These are phyloP conservation scores for Creolimax fragrantissima DNA, from an alignment of 78 protist species.

Conservation along the genomic window DNA sequence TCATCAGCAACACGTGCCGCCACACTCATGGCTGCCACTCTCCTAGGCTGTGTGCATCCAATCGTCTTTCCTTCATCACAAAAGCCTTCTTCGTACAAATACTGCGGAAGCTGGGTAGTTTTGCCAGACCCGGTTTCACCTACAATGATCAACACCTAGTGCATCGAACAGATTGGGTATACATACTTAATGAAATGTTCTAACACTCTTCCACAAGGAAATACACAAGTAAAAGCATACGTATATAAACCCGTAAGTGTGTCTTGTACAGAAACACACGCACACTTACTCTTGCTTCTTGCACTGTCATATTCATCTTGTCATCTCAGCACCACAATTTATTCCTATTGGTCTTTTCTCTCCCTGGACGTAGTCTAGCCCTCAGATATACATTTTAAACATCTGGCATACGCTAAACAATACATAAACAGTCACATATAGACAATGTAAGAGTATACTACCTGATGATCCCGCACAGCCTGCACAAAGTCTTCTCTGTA, in stretches of 20 bases:
- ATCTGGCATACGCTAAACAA: neutral
- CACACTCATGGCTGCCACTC: constrained; percentile 95
- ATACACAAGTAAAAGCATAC: constrained; percentile 11
- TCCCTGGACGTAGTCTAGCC: too few species aligned
- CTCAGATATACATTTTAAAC: too few species aligned
- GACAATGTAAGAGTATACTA: neutral
- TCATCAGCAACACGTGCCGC: constrained; percentile 94
- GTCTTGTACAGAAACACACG: neutral
- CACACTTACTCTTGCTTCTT: neutral
- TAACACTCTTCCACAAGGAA: neutral
- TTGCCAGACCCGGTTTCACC: constrained; percentile 98
- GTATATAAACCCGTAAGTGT: neutral
- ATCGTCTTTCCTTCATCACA: constrained; percentile 47
- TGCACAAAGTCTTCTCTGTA: constrained; percentile 52
- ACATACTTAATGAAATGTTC: neutral
- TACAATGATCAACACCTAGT: constrained; percentile 58
- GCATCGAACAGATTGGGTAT: too few species aligned
- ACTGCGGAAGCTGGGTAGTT: constrained; percentile 92
- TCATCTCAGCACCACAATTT: neutral
- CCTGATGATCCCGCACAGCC: constrained; percentile 30
- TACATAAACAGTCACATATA: neutral
- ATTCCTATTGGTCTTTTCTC: too few species aligned
- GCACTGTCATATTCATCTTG: neutral
- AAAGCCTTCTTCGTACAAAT: constrained; percentile 17
- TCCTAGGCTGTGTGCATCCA: constrained; percentile 95